Base-by-base conservation (phyloP, 2,329 filamentous ascomycete species). In the Aaosphaeria arxii region DNA sequence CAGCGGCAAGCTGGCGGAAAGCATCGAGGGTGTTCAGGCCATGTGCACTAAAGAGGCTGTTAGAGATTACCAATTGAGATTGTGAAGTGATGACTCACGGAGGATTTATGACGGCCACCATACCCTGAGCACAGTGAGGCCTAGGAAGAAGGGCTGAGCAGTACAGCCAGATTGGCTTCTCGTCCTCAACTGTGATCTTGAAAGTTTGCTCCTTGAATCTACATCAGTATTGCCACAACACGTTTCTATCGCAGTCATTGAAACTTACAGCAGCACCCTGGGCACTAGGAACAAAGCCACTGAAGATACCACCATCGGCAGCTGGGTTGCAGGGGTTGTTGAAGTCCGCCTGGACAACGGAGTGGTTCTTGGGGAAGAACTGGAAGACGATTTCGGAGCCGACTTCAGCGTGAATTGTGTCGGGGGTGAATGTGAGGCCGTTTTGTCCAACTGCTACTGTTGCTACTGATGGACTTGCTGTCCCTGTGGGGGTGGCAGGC, bases 81-180 rank as follows among this genome's bases (percentile, higher is more conserved):
- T 24, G 3, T 24, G 17, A 33, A n/a, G 42, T 17, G 13, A 17
- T 5, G 11, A 49, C 51, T 47, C 47, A 57, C 44, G 55, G 50
- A 43, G 59, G 58, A 42, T 66, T 66, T 53, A 66, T 58, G n/a
- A 62, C 63, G 9, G 55, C 58, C 7, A 66, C 63, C 63, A 66
- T 66, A 28, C 62, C 62, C 6, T 40, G 47, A 13, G 58, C 52
- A 50, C 63, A 66, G 49, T 66, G 63, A 13, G 57, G 53, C n/a
- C 42, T 52, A 17, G 59, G 59, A 1, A 58, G 48, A 41, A 36
- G 33, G 9, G 33, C 33, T 9, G 33, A 36, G 50, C 63, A 66
- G 56, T 66, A 66, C 40, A 63, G 54, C 54, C 59, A 62, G 44
- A 63, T 56, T 11, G 63, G 62, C 44, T 63, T 51, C 9, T 59